phyloP scores from a whole-genome alignment of 139 green algal species.

The Chlorella sorokiniana region DNA sequence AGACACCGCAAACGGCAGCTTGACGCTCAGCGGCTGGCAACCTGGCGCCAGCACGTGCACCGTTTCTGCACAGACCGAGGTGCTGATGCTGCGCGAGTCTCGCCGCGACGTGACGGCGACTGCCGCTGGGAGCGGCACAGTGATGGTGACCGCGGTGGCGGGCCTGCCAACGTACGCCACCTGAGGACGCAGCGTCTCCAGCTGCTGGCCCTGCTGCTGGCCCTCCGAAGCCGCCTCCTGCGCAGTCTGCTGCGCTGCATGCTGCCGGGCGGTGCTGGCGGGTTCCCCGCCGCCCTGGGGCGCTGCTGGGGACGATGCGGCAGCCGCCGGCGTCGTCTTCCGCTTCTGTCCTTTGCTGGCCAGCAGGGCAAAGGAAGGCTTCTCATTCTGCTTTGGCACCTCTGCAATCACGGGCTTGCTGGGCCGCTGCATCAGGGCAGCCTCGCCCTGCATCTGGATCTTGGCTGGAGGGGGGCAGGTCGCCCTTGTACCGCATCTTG shows the following conservation, averaged over 20 bases:
- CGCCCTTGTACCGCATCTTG: slow-evolving; percentile 83
- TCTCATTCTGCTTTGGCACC: background rate
- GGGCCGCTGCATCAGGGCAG: background rate
- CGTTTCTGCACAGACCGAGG: background rate
- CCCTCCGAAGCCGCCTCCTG: background rate
- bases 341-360: slow-evolving; percentile 16
- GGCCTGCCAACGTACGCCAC: slow-evolving; percentile 11
- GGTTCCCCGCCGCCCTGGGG: background rate
- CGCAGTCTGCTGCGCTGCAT: background rate
- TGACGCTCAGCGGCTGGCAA: background rate
- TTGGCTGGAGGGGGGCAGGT: slow-evolving; percentile 41
- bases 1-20: slow-evolving; percentile 10
- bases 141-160: slow-evolving; percentile 1
- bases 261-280: background rate
- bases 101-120: background rate
- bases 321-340: background rate
- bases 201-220: background rate
- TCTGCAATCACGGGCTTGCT: background rate
- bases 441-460: slow-evolving; percentile 22
- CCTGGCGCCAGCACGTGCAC: slow-evolving; percentile 12
- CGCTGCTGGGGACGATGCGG: background rate
- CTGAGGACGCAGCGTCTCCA: background rate
- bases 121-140: slow-evolving; percentile 3
- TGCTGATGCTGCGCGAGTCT: background rate
- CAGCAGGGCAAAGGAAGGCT: slow-evolving; percentile 10